Evolutionary conservation across 257 asterid species (phyloP).

Genomic region (Primulina tabacum): DNA sequence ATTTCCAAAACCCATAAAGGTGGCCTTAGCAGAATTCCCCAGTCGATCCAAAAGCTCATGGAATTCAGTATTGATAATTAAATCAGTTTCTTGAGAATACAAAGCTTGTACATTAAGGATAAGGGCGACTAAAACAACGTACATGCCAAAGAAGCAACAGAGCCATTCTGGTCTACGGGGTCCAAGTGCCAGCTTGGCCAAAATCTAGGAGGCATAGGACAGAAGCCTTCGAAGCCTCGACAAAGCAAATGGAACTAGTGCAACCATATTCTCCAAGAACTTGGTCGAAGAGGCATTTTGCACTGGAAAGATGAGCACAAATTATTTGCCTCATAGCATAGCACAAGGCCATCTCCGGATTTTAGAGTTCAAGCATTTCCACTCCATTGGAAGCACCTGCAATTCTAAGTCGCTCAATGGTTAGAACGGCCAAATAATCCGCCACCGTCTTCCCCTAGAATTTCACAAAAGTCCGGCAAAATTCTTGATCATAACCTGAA

Average conservation of each 20-base stretch:
- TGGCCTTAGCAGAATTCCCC: constrained; percentile 41
- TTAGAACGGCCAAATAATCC: constrained; percentile 38
- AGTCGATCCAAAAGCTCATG: constrained; percentile 39
- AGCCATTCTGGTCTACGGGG: constrained; percentile 59
- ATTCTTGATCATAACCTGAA: constrained; percentile 48
- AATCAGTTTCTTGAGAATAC: constrained; percentile 38
- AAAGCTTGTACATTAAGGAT: constrained; percentile 34
- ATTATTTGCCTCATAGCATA: constrained; percentile 35
- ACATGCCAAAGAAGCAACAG: constrained; percentile 57
- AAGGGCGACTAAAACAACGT: constrained; percentile 43
- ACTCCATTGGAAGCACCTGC: constrained; percentile 69
- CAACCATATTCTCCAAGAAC: constrained; percentile 41
- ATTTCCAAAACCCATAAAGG: constrained; percentile 41
- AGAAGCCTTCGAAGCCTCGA: constrained; percentile 50
- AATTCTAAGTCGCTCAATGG: constrained; percentile 41
- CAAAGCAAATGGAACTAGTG: constrained; percentile 36
- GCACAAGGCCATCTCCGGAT: constrained; percentile 59
- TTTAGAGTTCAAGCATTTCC: constrained; percentile 44
- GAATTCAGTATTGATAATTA: constrained; percentile 37
- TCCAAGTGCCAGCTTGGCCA: constrained; percentile 56
- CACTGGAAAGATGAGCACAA: constrained; percentile 41
- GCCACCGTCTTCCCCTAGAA: constrained; percentile 48
- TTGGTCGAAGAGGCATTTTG: constrained; percentile 45
- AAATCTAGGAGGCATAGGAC: constrained; percentile 51
- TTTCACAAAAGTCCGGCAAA: constrained; percentile 38